A percentile compares a stretch with the other conserved stretches of the same genome.
phyloP scores from a whole-genome alignment of 768 basidiomycete species.

The Suillus placidus region DNA sequence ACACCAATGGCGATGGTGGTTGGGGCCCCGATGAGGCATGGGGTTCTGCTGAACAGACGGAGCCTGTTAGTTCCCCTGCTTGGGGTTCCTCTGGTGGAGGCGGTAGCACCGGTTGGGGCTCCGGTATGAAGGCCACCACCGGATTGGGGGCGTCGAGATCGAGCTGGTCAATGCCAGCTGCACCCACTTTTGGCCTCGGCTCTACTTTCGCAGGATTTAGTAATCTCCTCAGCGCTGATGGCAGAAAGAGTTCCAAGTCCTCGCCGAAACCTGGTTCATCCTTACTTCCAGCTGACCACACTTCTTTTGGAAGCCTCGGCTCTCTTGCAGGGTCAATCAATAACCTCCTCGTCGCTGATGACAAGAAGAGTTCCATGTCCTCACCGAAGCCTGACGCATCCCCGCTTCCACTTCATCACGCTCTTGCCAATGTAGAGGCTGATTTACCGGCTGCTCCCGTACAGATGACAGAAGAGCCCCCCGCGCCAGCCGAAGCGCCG shows the following conservation, averaged over 20 bases:
- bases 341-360: slow-evolving; percentile 13
- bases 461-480: background rate
- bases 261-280: background rate
- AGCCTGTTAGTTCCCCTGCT: background rate
- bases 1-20: background rate
- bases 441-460: background rate
- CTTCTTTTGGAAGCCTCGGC: background rate
- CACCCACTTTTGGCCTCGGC: background rate
- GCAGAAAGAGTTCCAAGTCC: background rate
- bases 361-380: background rate
- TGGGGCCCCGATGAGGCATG: slow-evolving; percentile 10
- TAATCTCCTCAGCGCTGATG: slow-evolving; percentile 13
- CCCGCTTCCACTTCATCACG: slow-evolving; percentile 2
- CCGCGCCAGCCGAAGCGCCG: background rate
- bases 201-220: background rate
- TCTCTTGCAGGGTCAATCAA: background rate
- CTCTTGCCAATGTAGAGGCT: background rate
- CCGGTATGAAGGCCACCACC: background rate
- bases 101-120: slow-evolving; percentile 10
- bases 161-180: background rate
- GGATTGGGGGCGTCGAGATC: background rate
- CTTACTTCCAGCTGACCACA: background rate
- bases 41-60: background rate
- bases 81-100: slow-evolving; percentile 4
- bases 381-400: background rate